phyloP scores from a whole-genome alignment of 495 filamentous ascomycete genomes.

The Aspergillus wentii region DNA sequence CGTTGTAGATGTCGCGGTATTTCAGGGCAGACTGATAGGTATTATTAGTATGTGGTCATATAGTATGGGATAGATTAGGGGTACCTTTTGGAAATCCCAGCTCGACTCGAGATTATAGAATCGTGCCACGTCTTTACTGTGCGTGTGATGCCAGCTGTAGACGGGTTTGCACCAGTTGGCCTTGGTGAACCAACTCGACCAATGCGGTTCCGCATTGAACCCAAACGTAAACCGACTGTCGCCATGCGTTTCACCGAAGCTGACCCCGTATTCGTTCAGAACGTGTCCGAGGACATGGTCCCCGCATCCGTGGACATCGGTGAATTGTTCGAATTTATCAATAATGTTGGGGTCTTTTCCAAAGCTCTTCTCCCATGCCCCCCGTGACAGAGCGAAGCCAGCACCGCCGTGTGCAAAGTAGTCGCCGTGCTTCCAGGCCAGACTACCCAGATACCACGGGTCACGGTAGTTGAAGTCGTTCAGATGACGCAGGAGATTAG shows the following conservation, averaged over 20 bases:
- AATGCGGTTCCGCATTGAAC: conserved; percentile 34
- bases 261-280: conserved; percentile 39
- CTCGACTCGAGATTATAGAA: conserved; percentile 19
- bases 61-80: no score
- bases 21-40: conserved; percentile 9
- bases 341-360: conserved; percentile 26
- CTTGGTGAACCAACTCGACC: conserved; percentile 28
- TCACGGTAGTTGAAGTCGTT: conserved; percentile 35
- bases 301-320: conserved; percentile 39
- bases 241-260: conserved; percentile 26
- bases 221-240: conserved; percentile 44
- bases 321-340: conserved; percentile 29
- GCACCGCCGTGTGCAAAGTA: conserved; percentile 57
- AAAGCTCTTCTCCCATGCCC: conserved; percentile 38
- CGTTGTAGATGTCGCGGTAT: conserved; percentile 20
- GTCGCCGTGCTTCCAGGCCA: conserved; percentile 34
- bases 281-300: conserved; percentile 46
- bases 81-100: conserved; percentile 18
- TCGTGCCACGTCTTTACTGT: conserved; percentile 20
- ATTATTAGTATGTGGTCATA: no score
- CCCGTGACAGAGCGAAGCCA: conserved; percentile 52
- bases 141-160: conserved; percentile 45
- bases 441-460: conserved; percentile 48
- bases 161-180: conserved; percentile 44
- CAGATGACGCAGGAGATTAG: conserved; percentile 49